Percentiles rank a stretch among this genome's conserved stretches.
Conservation (phyloP, 75 land plant genomes). For the Sequoiadendron giganteum region DNA sequence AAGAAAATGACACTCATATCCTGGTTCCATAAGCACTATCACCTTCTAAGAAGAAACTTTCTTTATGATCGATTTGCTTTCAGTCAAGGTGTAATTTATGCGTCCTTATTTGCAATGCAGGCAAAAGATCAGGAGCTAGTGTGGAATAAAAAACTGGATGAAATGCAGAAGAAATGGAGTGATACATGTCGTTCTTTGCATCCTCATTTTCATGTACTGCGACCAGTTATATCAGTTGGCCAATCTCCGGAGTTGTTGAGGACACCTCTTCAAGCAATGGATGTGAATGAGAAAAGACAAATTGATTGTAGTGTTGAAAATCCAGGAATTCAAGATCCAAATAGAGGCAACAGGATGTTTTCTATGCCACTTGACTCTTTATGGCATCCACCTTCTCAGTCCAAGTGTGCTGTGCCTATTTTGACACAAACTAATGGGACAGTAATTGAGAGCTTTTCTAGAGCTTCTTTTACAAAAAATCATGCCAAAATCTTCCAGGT, state of each 20-base stretch:
- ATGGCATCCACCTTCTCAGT: constrained; percentile 7
- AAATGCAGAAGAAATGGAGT: constrained; percentile 70
- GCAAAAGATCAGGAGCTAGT: constrained; percentile 25
- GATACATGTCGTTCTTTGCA: constrained; percentile 53
- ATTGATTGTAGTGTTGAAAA: constrained; percentile 8
- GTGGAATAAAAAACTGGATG: constrained; percentile 43
- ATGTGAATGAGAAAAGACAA: constrained; percentile 5
- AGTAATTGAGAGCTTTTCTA: not conserved
- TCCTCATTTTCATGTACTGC: constrained; percentile 29
- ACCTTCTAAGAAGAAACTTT: not conserved
- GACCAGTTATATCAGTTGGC: not conserved
- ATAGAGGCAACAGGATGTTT: not conserved
- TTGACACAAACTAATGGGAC: not conserved
- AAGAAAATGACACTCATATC: not conserved
- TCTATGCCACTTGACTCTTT: not conserved
- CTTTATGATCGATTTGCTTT: not conserved
- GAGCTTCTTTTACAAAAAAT: not conserved
- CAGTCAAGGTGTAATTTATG: constrained; percentile 3
- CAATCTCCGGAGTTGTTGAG: not conserved
- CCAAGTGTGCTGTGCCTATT: not conserved
- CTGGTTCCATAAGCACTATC: not conserved
- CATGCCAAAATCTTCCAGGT: not conserved
- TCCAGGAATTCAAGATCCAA: constrained; percentile 9
- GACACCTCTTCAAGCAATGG: not conserved
- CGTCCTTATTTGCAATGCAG: constrained; percentile 22